Percentiles rank a stretch among this genome's conserved stretches.
Conservation (phyloP, 345 rosid genomes). For the Eucalyptus albens region DNA sequence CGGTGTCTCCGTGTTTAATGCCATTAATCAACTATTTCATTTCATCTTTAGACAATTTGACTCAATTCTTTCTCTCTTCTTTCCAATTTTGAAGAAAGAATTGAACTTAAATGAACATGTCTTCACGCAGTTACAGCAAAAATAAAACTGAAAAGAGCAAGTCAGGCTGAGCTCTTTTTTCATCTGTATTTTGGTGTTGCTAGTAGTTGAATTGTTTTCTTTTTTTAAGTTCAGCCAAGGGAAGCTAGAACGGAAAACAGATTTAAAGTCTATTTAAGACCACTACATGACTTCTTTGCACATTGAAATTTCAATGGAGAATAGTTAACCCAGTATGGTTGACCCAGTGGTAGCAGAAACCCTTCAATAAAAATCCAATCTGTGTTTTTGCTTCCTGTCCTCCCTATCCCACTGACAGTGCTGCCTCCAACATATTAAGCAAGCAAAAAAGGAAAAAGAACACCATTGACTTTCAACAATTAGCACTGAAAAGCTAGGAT, state of each 20-base stretch:
- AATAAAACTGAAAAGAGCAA: neutral
- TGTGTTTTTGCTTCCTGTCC: neutral
- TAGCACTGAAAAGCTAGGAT: neutral
- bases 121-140: neutral
- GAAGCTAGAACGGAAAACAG: neutral
- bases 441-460: neutral
- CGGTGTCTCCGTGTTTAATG: neutral
- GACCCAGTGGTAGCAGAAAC: neutral
- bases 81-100: neutral
- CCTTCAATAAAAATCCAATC: neutral
- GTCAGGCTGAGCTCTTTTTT: neutral
- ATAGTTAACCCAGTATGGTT: neutral
- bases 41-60: neutral
- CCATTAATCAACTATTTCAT: neutral
- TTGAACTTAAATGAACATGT: neutral
- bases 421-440: neutral
- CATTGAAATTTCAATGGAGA: neutral
- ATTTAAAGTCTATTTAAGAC: neutral
- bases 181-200: neutral
- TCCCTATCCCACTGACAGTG: neutral
- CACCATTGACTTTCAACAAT: neutral
- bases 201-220: neutral
- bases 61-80: neutral
- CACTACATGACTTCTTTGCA: neutral
- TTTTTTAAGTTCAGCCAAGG: neutral